Conservation (phyloP, 177 flowering plant genomes). For the Vitis hybrid region DNA sequence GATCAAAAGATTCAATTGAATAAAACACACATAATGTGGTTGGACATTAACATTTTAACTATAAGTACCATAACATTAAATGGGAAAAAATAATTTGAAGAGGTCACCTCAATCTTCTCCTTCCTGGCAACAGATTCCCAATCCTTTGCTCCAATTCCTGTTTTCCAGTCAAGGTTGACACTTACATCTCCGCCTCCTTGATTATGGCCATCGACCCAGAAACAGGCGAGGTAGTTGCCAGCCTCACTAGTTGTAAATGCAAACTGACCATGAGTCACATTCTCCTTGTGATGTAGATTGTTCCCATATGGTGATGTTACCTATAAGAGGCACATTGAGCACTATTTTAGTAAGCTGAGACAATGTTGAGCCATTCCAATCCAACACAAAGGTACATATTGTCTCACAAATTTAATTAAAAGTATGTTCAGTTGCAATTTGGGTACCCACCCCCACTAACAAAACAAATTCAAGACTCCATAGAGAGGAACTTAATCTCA, state of each 20-base stretch:
- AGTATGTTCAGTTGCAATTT: too few relatives aligned
- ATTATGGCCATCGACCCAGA: constrained; percentile 54
- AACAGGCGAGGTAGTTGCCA: constrained; percentile 92
- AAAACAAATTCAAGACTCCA: too few relatives aligned
- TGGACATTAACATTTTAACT: not conserved
- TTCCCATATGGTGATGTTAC: constrained; percentile 93
- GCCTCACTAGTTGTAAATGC: constrained; percentile 87
- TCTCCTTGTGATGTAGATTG: constrained; percentile 59
- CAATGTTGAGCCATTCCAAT: too few relatives aligned
- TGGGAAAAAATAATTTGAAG: not conserved
- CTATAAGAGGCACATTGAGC: constrained; percentile 33
- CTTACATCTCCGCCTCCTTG: constrained; percentile 45
- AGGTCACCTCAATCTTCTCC: constrained; percentile 80
- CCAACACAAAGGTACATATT: too few relatives aligned
- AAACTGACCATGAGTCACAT: constrained; percentile 77
- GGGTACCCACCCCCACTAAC: too few relatives aligned
- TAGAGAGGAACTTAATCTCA: too few relatives aligned
- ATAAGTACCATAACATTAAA: not conserved
- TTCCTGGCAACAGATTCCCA: constrained; percentile 95
- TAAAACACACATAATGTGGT: not conserved
- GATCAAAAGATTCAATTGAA: too few relatives aligned
- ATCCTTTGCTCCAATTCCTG: constrained; percentile 91
- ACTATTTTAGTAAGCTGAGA: constrained; percentile 1
- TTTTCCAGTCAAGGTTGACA: constrained; percentile 86
- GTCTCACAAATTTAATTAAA: too few relatives aligned